Conservation (phyloP, 768 basidiomycete species). For the Trichaptum fuscoviolaceum region DNA sequence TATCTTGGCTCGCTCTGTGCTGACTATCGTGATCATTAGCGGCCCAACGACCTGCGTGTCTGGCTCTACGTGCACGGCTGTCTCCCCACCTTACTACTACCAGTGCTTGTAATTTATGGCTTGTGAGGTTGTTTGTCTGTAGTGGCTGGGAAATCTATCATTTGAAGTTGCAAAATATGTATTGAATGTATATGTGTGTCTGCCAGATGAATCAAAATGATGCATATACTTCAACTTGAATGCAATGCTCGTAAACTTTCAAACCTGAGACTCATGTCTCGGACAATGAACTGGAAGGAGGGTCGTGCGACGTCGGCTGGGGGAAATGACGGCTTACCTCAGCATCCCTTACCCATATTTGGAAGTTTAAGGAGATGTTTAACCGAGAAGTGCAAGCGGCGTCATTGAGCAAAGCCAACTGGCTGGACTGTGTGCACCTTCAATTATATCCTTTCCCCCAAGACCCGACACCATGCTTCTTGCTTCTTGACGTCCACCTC, state of each 20-base stretch:
- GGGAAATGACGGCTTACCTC: not conserved
- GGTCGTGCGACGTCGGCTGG: too few relatives aligned
- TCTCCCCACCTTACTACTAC: slow-evolving; percentile 13
- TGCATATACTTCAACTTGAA: too few relatives aligned
- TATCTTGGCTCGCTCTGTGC: not conserved
- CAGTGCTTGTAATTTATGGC: slow-evolving; percentile 8
- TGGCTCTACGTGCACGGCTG: slow-evolving; percentile 12
- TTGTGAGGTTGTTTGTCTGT: not conserved
- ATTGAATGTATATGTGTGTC: not conserved
- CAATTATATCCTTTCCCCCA: not conserved
- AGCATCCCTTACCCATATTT: not conserved
- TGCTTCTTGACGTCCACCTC: not conserved
- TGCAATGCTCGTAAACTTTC: not conserved
- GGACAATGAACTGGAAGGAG: not conserved
- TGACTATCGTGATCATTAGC: slow-evolving; percentile 4
- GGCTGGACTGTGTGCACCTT: not conserved
- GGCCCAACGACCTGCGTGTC: slow-evolving; percentile 12
- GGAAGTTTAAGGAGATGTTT: not conserved
- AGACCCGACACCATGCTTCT: not conserved
- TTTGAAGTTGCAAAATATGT: too few relatives aligned
- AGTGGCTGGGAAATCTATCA: not conserved
- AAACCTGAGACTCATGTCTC: slow-evolving; percentile 1
- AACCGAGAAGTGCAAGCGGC: not conserved
- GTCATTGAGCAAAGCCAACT: not conserved
- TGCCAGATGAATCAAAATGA: not conserved